Evolutionary conservation across 164 flowering plant genomes (phyloP).

Genomic region (Platanus orientalis): DNA sequence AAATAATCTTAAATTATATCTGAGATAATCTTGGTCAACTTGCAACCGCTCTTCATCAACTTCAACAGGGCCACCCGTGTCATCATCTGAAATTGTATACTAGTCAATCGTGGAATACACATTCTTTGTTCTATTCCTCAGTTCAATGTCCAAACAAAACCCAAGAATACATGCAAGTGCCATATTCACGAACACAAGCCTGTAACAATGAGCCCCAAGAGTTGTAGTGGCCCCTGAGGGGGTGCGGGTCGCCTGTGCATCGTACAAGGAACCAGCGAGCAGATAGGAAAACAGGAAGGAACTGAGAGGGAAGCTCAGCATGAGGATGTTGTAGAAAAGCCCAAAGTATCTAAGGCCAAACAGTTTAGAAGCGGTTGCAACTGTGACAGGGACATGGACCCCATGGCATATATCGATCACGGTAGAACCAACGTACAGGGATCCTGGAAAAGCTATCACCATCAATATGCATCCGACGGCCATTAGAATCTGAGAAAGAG

Average conservation of each 20-base stretch:
- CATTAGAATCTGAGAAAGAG: slow-evolving; percentile 78
- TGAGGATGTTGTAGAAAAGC: slow-evolving; percentile 74
- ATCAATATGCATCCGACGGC: slow-evolving; percentile 64
- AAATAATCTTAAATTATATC: too few species aligned
- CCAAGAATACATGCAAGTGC: slow-evolving; percentile 62
- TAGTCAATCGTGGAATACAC: too few species aligned
- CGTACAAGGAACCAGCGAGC: slow-evolving; percentile 76
- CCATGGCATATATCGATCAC: slow-evolving; percentile 83
- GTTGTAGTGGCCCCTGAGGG: slow-evolving; percentile 76
- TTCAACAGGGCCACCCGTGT: too few species aligned
- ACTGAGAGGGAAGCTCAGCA: slow-evolving; percentile 86
- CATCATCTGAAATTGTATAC: too few species aligned
- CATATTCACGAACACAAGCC: slow-evolving; percentile 76
- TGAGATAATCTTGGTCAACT: too few species aligned
- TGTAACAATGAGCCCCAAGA: slow-evolving; percentile 73
- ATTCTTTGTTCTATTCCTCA: slow-evolving; percentile 50
- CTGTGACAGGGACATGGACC: slow-evolving; percentile 74
- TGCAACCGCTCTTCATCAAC: too few species aligned
- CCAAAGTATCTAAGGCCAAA: slow-evolving; percentile 92
- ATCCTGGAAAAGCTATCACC: slow-evolving; percentile 82
- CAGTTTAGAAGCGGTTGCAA: slow-evolving; percentile 82
- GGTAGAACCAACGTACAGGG: slow-evolving; percentile 71
- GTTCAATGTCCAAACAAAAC: slow-evolving; percentile 54
- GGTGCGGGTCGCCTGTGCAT: slow-evolving; percentile 54
- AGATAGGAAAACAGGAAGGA: slow-evolving; percentile 92